Conservation (phyloP, 148 eudicot genomes). For the Pharnaceum exiguum region DNA sequence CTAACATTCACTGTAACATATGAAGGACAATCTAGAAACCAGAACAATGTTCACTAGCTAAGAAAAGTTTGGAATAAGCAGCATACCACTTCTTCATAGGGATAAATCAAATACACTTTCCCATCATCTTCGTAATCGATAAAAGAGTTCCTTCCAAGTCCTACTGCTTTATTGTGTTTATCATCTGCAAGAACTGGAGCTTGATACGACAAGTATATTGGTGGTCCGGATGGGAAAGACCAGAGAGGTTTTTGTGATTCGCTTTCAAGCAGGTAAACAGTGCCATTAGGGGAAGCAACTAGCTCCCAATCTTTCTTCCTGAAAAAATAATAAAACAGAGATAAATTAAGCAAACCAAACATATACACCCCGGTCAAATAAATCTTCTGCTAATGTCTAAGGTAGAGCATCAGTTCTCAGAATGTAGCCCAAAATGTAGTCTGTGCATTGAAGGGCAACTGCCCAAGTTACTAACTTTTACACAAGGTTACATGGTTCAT, state of each 20-base stretch:
- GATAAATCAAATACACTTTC: slow-evolving; percentile 54
- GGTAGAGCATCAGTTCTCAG: no score
- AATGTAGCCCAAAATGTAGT: no score
- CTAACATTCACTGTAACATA: not conserved
- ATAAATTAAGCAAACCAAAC: not conserved
- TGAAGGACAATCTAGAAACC: not conserved
- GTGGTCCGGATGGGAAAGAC: slow-evolving; percentile 82
- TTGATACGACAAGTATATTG: slow-evolving; percentile 75
- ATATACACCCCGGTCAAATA: not conserved
- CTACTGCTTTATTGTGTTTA: slow-evolving; percentile 37
- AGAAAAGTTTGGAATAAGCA: not conserved
- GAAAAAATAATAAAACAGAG: slow-evolving; percentile 8
- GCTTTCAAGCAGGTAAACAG: slow-evolving; percentile 57
- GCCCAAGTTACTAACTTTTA: no score
- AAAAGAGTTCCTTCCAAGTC: slow-evolving; percentile 35
- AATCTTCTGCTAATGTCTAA: not conserved
- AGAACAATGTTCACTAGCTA: not conserved
- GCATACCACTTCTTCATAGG: slow-evolving; percentile 58
- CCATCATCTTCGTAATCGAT: slow-evolving; percentile 87
- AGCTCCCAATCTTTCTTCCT: slow-evolving; percentile 54
- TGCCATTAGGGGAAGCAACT: slow-evolving; percentile 82
- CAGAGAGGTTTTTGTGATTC: slow-evolving; percentile 61
- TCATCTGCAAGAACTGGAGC: slow-evolving; percentile 36
- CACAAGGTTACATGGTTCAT: no score
- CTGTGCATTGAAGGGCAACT: no score